Base-by-base conservation (phyloP, 179 eudicot genomes). In the Drosera spatulata region DNA sequence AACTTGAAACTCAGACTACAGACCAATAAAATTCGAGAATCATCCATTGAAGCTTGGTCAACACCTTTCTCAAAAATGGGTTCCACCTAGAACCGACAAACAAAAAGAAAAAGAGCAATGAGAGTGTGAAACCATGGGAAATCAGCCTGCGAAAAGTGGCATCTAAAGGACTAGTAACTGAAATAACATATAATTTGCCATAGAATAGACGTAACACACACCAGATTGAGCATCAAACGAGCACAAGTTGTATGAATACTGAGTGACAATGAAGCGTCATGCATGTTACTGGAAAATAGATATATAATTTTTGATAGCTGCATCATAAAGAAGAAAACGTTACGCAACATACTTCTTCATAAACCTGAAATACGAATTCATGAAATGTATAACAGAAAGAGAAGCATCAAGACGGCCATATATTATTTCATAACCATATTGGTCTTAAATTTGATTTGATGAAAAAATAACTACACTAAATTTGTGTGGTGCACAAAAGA, bases 191-290 rank as follows among this genome's bases (percentile, higher is more conserved):
- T 39, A 39, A 47, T 62, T 50, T 50, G 53, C 14, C 33, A 22
- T 22, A 22, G 52, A 54, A 50, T 48, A 50, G 63, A 69, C 40
- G 56, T 51, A 66, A 33, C 33, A 69, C 64, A 59, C 73, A 89
- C 99, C 89, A 93, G 82, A 79, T 93, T 93, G 73, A 93, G 79
- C 99, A 93, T 93, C 65, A 93, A 72, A 22, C 99, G 96, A 65
- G 99, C 99, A 76, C 96, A 93, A 7, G 99, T 93, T 50, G 99
- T 93, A 73, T 89, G 99, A 63, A 93, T 93, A 76, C 96, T 85
- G 64, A 89, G 79, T 41, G 99, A 78, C 71, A 93, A 74, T 13
- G 96, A 84, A 46, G 99, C 96, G 55, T 93, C 99, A 64, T 93
- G 99, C 99, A 93, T 89, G 77, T 89, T 93, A 78, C 99, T 93